Conservation (phyloP, 768 basidiomycete species). For the Suillus tomentosus region DNA sequence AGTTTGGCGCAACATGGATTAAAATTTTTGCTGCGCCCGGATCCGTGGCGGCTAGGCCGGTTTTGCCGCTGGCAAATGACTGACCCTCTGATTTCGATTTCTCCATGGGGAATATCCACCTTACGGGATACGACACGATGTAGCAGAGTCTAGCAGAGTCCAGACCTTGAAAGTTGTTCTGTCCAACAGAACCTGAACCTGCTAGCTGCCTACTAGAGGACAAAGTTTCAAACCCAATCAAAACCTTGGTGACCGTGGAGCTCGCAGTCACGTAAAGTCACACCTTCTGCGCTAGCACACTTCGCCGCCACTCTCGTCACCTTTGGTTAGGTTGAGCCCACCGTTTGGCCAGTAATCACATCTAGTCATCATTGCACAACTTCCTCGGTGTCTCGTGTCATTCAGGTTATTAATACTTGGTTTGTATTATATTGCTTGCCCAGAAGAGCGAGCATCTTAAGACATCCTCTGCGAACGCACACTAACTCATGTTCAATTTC, state of each 20-base stretch:
- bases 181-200: not conserved
- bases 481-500: not conserved
- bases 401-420: not conserved
- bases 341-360: not conserved
- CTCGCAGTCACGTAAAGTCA: conserved; percentile 1
- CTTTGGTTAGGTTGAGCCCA: conserved; percentile 1
- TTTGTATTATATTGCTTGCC: not conserved
- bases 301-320: not conserved
- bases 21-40: too few species aligned
- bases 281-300: not conserved
- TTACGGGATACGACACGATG: not conserved
- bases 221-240: conserved; percentile 1
- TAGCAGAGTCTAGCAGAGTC: not conserved
- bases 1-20: too few species aligned
- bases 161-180: not conserved
- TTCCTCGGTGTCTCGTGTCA: not conserved
- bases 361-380: not conserved
- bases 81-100: too few species aligned
- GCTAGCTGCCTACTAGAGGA: not conserved
- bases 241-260: not conserved
- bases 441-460: not conserved
- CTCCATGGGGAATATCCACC: too few species aligned
- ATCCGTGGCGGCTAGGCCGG: too few species aligned
- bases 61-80: too few species aligned
- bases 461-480: not conserved